Percentiles rank a stretch among this genome's conserved stretches.
These are phyloP conservation scores for Lepidopterella palustris DNA, from an alignment of 495 filamentous ascomycete species.

Conservation along the genomic window DNA sequence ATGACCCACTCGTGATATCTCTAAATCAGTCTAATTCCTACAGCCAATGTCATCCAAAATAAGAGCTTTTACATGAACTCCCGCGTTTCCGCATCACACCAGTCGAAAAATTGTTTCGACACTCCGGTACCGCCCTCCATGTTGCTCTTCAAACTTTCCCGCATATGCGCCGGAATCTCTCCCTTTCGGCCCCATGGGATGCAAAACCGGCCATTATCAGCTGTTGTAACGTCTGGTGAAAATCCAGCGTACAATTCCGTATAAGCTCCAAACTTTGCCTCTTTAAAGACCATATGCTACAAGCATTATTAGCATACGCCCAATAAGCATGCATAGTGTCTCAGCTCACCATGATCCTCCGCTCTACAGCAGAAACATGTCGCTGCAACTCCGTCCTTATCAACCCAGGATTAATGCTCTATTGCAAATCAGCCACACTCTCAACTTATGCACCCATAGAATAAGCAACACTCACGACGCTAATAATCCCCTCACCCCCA, in stretches of 20 bases:
- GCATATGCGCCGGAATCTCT: constrained; percentile 18
- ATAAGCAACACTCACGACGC: neutral
- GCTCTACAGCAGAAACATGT: constrained; percentile 24
- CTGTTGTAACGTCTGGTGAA: constrained; percentile 34
- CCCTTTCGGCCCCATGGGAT: constrained; percentile 41
- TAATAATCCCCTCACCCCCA: neutral
- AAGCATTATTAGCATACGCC: constrained; percentile 4
- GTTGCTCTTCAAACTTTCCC: constrained; percentile 40
- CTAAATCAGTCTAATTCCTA: neutral
- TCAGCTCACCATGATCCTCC: constrained; percentile 18
- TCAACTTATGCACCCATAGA: too few relatives aligned
- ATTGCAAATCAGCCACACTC: too few relatives aligned
- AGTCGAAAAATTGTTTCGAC: constrained; percentile 32
- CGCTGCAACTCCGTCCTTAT: constrained; percentile 43
- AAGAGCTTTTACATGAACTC: constrained; percentile 3
- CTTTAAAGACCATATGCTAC: constrained; percentile 30
- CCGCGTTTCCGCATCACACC: constrained; percentile 32
- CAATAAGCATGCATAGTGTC: neutral
- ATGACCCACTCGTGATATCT: neutral
- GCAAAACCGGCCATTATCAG: constrained; percentile 34
- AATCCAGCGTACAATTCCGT: constrained; percentile 43
- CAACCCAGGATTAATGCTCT: constrained; percentile 40
- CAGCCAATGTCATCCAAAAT: neutral
- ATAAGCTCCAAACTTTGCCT: constrained; percentile 40
- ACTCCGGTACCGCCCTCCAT: constrained; percentile 28